Evolutionary conservation across 768 basidiomycete species (phyloP).

Genomic region (Sporobolomyces phaffii): DNA sequence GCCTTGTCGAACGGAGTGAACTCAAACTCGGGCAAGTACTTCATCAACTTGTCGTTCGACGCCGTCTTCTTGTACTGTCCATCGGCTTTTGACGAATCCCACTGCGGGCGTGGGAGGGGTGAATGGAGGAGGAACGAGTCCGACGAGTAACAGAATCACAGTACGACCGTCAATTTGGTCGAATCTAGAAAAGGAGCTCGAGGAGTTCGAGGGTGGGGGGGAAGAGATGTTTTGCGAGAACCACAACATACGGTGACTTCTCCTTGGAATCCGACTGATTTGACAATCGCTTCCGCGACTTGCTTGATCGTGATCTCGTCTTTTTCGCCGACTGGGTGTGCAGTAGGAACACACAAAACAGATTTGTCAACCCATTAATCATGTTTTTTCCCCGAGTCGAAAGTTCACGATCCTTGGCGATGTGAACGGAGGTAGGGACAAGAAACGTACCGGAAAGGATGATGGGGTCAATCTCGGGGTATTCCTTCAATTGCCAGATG

Average conservation of each 20-base stretch:
- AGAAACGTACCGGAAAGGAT: slow-evolving; percentile 67
- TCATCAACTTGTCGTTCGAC: slow-evolving; percentile 77
- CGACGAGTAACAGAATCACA: no score
- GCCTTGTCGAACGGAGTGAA: slow-evolving; percentile 90
- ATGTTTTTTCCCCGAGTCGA: no score
- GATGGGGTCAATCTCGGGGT: slow-evolving; percentile 84
- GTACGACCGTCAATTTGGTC: no score
- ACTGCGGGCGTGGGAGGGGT: slow-evolving; percentile 50
- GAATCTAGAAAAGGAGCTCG: neutral
- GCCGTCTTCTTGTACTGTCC: slow-evolving; percentile 96
- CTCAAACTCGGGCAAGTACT: slow-evolving; percentile 69
- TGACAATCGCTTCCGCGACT: slow-evolving; percentile 84
- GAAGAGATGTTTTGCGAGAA: no score
- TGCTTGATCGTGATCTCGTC: slow-evolving; percentile 90
- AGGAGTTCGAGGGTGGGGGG: neutral
- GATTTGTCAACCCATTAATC: no score
- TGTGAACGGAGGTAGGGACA: neutral
- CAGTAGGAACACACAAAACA: no score
- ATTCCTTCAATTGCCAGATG: slow-evolving; percentile 74
- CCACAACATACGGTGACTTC: slow-evolving; percentile 62
- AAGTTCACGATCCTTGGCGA: no score
- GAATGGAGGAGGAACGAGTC: no score
- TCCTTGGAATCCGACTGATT: slow-evolving; percentile 69
- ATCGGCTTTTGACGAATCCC: slow-evolving; percentile 76
- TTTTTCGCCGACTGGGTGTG: slow-evolving; percentile 72